phyloP scores from a whole-genome alignment of 495 filamentous ascomycete genomes.

The Xylaria nigripes region DNA sequence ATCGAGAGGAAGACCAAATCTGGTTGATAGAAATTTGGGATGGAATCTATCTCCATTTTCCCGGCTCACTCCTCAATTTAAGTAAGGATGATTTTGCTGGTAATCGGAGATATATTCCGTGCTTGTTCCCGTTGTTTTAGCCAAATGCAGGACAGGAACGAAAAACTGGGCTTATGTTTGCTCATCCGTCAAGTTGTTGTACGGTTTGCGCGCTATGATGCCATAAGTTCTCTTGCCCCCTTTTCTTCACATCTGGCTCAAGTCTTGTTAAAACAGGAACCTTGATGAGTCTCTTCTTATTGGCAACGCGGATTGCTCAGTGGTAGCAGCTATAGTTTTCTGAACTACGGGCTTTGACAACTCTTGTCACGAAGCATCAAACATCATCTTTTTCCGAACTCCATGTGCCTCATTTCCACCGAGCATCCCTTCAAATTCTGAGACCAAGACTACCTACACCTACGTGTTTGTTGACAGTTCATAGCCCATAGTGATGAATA shows the following conservation, averaged over 20 bases:
- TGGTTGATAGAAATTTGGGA: neutral
- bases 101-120: slow-evolving; percentile 1
- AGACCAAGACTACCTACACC: too few species aligned
- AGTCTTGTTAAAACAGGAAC: neutral
- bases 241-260: neutral
- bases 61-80: neutral
- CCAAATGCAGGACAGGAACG: neutral
- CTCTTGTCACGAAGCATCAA: neutral
- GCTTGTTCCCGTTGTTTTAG: neutral
- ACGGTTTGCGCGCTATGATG: neutral
- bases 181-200: neutral
- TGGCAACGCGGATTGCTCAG: too few species aligned
- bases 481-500: too few species aligned
- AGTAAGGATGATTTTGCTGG: neutral
- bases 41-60: neutral
- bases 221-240: neutral
- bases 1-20: neutral
- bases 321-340: neutral
- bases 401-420: too few species aligned
- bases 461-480: too few species aligned
- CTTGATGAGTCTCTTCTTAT: neutral
- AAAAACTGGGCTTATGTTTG: neutral
- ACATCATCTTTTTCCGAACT: neutral
- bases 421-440: too few species aligned
- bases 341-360: neutral